Base-by-base conservation (phyloP, 2,329 filamentous ascomycete genomes). In the Sporothrix dimorphospora region DNA sequence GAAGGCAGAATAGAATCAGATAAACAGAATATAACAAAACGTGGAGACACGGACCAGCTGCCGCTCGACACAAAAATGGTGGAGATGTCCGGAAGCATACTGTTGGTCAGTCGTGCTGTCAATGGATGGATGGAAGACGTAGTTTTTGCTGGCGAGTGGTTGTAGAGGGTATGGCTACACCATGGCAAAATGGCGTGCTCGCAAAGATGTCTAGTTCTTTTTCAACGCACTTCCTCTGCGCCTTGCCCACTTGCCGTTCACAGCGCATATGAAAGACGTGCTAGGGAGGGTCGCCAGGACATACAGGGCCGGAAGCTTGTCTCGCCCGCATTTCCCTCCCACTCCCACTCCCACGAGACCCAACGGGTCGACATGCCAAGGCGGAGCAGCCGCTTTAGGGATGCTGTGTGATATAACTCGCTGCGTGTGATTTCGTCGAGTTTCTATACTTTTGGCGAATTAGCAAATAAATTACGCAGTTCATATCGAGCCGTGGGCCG, bases 51-150 rank as follows among this genome's bases (percentile, higher is more conserved):
- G 47, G 14, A 16, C 11, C 4, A 16, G 8, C 19, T 49, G 14
- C 40, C 16, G 12, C 19, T 45, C 42, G 12, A 70, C 38, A 21
- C 16, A 47, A 4, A 12, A 24, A 59, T 11, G 45, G 49, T 70
- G 55, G 71, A 69, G 57, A 72, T 72, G 70, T 71, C 70, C 70
- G 70, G 49, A 71, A 42, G 30, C 6, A 27, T 49, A 16, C 68
- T 38, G 16, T 38, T 59, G 40, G 38, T 11, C n/a, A 51, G n/a
- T 19, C 2, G 16, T 30, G 27, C 9, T 34, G 34, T 59, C 30
- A 34, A 34, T 34, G 30, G 30, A 3, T 30, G 12, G 27, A 3
- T 34, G 27, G 27, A 57, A 27, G 27, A 34, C 5, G 8, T 63
- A 4, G 34, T 63, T 19, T 19, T 24, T 63, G 34, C 57, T 42